These are phyloP conservation scores for Corylus americana DNA, from an alignment of 306 rosid species.

Conservation along the genomic window DNA sequence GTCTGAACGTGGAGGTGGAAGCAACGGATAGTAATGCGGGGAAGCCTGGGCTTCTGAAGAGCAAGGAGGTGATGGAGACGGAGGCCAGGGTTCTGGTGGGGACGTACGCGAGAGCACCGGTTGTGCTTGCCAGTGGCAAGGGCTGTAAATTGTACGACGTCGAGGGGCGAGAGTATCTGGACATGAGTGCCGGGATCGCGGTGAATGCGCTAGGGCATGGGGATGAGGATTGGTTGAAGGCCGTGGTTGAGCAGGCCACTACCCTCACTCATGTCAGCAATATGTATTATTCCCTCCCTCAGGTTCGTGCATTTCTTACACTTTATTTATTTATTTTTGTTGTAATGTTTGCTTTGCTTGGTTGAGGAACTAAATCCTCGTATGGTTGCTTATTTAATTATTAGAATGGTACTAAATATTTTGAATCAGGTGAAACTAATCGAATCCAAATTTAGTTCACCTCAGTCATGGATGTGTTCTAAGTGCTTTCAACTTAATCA, in stretches of 20 bases:
- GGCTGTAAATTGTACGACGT: constrained; percentile 77
- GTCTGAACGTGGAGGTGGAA: constrained; percentile 40
- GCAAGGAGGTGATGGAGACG: constrained; percentile 58
- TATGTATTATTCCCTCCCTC: constrained; percentile 68
- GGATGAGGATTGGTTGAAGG: constrained; percentile 76
- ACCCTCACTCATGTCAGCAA: constrained; percentile 85
- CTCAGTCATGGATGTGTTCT: no score
- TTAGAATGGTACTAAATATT: no score
- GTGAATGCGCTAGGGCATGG: constrained; percentile 85
- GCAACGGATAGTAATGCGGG: constrained; percentile 15
- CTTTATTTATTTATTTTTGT: background rate
- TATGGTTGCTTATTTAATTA: background rate
- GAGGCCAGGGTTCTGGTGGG: constrained; percentile 69
- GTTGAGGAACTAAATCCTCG: background rate
- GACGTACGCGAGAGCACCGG: constrained; percentile 77
- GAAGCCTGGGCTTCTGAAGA: constrained; percentile 27
- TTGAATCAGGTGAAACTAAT: background rate
- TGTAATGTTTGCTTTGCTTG: background rate
- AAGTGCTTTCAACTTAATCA: no score
- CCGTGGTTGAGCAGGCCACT: constrained; percentile 69
- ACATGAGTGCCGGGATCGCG: constrained; percentile 75
- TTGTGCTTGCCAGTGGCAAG: constrained; percentile 68
- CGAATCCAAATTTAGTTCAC: no score
- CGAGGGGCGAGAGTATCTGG: constrained; percentile 80
- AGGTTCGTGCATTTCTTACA: constrained; percentile 42